A percentile compares a stretch with the other conserved stretches of the same genome.
phyloP scores from a whole-genome alignment of 331 rosid genomes.

The Quercus tomentella region DNA sequence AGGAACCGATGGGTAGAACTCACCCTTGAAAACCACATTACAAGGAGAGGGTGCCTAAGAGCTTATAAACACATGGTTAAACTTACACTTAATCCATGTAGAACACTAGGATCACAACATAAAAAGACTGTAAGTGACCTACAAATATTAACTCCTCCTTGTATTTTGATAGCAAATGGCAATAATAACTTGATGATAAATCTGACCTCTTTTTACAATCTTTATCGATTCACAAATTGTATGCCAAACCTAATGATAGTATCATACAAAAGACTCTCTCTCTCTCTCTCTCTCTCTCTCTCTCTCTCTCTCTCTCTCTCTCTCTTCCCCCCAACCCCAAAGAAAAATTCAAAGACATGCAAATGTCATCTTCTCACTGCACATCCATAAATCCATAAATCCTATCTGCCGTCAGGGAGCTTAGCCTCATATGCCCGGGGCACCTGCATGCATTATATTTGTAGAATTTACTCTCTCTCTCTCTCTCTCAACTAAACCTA shows the following conservation, averaged over 20 bases:
- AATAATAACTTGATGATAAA: neutral
- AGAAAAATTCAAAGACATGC: neutral
- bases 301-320: neutral
- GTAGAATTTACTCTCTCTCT: neutral
- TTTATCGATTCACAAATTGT: neutral
- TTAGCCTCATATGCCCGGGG: constrained; percentile 55
- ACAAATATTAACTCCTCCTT: no score
- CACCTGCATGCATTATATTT: constrained; percentile 41
- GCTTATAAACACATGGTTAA: no score
- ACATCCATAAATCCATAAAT: neutral
- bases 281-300: neutral
- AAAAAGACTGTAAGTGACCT: no score
- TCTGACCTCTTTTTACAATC: neutral
- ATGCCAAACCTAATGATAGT: neutral
- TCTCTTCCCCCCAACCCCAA: no score
- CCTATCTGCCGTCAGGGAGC: constrained; percentile 49
- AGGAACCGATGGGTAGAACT: no score
- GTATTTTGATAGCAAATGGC: no score
- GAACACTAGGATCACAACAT: no score
- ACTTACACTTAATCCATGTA: no score
- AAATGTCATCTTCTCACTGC: neutral
- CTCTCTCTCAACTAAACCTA: no score
- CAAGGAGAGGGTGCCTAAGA: no score
- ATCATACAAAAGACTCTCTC: neutral
- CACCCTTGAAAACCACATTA: no score